Conservation (phyloP, 441 rosid genomes). For the Biscutella laevigata region DNA sequence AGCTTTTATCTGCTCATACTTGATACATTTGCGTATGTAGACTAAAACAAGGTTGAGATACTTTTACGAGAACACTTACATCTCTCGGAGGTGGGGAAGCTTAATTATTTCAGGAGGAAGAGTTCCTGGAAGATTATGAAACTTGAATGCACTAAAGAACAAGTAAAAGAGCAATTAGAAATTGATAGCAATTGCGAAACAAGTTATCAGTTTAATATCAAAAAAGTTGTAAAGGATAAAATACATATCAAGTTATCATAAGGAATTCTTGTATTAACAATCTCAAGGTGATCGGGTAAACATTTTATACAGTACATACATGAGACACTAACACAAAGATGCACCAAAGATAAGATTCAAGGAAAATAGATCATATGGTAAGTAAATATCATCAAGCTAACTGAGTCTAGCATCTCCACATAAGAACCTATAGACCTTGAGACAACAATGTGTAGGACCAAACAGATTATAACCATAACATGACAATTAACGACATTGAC, state of each 20-base stretch:
- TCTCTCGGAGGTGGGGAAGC: slow-evolving; percentile 58
- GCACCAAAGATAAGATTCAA: background rate
- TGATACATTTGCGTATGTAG: background rate
- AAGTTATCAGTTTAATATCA: background rate
- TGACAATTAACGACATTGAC: too few relatives aligned
- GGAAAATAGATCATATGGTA: background rate
- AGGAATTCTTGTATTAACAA: background rate
- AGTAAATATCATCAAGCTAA: background rate
- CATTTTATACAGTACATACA: background rate
- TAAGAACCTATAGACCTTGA: background rate
- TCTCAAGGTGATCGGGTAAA: background rate
- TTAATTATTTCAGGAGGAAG: slow-evolving; percentile 51
- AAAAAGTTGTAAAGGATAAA: background rate
- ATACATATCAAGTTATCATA: background rate
- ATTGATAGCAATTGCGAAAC: background rate
- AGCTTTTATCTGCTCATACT: background rate
- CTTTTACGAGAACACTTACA: slow-evolving; percentile 39
- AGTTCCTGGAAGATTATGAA: slow-evolving; percentile 65
- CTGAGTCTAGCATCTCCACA: background rate
- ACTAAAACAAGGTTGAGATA: background rate
- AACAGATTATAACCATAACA: background rate
- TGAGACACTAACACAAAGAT: background rate
- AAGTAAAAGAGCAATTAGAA: slow-evolving; percentile 6
- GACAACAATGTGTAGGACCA: background rate
- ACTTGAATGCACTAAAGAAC: slow-evolving; percentile 49